Conservation (phyloP, 2,329 filamentous ascomycete genomes). For the Paecilomyces variotii region DNA sequence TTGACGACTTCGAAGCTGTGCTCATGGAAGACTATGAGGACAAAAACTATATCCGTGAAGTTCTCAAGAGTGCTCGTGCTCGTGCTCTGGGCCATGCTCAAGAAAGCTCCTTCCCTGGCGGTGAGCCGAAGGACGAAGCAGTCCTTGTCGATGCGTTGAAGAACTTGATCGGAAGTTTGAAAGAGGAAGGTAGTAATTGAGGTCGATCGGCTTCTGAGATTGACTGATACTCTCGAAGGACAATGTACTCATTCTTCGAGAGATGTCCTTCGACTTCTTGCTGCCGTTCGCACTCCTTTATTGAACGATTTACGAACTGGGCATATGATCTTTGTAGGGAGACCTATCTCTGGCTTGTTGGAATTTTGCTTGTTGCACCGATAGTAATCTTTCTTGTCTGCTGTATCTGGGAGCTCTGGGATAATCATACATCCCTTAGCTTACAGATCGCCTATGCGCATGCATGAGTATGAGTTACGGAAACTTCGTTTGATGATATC, state of each 20-base stretch:
- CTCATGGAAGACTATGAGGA: constrained; percentile 39
- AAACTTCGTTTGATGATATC: not conserved
- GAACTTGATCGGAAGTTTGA: constrained; percentile 32
- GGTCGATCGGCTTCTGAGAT: not conserved
- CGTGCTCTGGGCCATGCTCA: constrained; percentile 31
- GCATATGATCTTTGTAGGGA: constrained; percentile 9
- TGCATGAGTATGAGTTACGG: constrained; percentile 1
- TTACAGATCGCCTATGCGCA: not conserved
- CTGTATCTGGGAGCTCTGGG: not conserved
- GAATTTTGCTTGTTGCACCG: constrained; percentile 6
- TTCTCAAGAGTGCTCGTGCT: constrained; percentile 35
- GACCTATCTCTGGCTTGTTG: constrained; percentile 6
- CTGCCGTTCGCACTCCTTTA: constrained; percentile 1
- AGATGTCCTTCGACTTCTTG: not conserved
- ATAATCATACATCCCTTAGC: not conserved
- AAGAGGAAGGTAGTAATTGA: constrained; percentile 19
- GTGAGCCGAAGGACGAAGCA: constrained; percentile 36
- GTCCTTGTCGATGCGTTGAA: constrained; percentile 34
- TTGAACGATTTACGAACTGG: constrained; percentile 12
- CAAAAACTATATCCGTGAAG: constrained; percentile 38
- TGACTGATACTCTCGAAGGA: not conserved
- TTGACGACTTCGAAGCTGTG: constrained; percentile 37
- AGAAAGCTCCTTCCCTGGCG: constrained; percentile 36
- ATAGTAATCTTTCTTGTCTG: constrained; percentile 15
- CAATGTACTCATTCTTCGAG: not conserved